These are phyloP conservation scores for Spinacia oleracea DNA, from an alignment of 179 eudicot species.

Conservation along the genomic window DNA sequence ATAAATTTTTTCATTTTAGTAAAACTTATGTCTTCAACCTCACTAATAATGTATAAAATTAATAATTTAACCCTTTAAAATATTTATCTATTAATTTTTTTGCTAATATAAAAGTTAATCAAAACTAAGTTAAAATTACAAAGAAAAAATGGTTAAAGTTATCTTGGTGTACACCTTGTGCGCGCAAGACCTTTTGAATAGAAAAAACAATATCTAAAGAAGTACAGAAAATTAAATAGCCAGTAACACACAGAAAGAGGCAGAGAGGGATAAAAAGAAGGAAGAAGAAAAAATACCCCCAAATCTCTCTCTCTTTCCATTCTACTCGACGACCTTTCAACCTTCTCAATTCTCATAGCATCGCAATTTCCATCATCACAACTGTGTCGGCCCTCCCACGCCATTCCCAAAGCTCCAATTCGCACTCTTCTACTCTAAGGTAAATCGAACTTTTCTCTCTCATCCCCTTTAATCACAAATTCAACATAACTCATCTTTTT, in stretches of 20 bases:
- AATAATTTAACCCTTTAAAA: too few species aligned
- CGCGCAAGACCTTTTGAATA: too few species aligned
- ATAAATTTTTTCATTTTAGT: too few species aligned
- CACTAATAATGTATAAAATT: too few species aligned
- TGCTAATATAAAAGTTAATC: too few species aligned
- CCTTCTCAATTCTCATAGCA: neutral
- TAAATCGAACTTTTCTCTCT: neutral
- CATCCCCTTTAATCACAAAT: neutral
- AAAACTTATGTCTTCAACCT: too few species aligned
- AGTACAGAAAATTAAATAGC: neutral
- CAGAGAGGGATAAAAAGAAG: neutral
- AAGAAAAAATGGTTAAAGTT: too few species aligned
- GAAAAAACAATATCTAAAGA: neutral
- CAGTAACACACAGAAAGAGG: neutral
- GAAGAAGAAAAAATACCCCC: neutral
- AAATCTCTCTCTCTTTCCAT: slow-evolving; percentile 12
- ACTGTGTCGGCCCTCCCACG: slow-evolving; percentile 26
- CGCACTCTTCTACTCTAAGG: slow-evolving; percentile 8
- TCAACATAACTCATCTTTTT: neutral
- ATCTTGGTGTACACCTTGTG: too few species aligned
- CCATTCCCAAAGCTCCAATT: slow-evolving; percentile 22
- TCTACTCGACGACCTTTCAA: slow-evolving; percentile 14
- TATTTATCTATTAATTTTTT: too few species aligned
- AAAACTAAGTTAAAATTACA: too few species aligned
- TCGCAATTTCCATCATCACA: neutral